Evolutionary conservation across 208 protist species (phyloP).

Genomic region (Wallacemonas rigidus): DNA sequence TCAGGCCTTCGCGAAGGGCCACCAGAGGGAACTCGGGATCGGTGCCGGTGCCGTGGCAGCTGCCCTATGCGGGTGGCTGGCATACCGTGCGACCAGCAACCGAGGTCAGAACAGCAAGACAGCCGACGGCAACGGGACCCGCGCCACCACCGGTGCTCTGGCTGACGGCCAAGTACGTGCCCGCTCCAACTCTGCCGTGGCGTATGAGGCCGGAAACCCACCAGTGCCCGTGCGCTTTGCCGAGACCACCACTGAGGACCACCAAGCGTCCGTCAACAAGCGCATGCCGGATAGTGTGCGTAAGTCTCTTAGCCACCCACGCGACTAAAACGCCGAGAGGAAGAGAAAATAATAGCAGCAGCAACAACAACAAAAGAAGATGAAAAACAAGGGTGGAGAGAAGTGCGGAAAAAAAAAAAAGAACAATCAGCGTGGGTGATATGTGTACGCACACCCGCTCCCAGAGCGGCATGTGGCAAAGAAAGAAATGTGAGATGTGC

Average conservation of each 20-base stretch:
- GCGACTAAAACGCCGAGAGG: not conserved
- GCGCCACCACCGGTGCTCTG: not conserved
- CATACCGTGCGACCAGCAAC: constrained; percentile 12
- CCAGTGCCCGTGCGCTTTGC: constrained; percentile 18
- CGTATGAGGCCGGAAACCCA: constrained; percentile 16
- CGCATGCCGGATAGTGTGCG: constrained; percentile 25
- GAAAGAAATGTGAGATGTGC: not conserved
- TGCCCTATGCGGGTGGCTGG: constrained; percentile 4
- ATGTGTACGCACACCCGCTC: too few relatives aligned
- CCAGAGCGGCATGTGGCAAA: not conserved
- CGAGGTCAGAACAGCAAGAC: not conserved
- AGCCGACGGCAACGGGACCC: not conserved
- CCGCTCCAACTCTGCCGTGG: constrained; percentile 10
- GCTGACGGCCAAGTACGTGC: not conserved
- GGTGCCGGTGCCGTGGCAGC: constrained; percentile 11
- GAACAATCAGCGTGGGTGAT: too few relatives aligned
- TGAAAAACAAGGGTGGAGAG: too few relatives aligned
- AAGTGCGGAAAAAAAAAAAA: too few relatives aligned
- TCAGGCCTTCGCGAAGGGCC: constrained; percentile 11
- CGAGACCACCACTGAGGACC: constrained; percentile 4
- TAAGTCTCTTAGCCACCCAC: constrained; percentile 15
- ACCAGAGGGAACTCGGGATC: constrained; percentile 3
- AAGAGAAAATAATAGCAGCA: not conserved
- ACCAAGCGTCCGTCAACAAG: constrained; percentile 21
- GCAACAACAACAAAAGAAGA: constrained; percentile 2